These are phyloP conservation scores for Colletotrichum chlorophyti DNA, from an alignment of 2,329 filamentous ascomycete genomes.

Conservation along the genomic window DNA sequence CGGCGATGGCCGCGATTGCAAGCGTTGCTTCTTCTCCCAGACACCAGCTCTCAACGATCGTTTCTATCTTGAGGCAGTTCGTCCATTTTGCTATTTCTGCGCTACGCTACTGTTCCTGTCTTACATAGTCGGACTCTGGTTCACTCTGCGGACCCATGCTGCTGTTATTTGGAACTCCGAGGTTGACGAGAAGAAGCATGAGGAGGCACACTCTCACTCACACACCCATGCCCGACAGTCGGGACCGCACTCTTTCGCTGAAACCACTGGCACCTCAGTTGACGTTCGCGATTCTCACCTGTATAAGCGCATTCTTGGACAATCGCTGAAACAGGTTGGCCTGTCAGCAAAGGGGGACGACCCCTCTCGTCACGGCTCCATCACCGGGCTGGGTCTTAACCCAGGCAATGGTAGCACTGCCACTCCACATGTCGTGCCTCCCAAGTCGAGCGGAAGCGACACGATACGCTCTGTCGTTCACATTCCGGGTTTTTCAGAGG, in stretches of 20 bases:
- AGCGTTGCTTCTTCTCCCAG: slow-evolving; percentile 93
- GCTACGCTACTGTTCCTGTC: slow-evolving; percentile 87
- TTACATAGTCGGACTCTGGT: slow-evolving; percentile 92
- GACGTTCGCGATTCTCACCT: slow-evolving; percentile 88
- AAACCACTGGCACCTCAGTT: slow-evolving; percentile 52
- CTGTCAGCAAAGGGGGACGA: slow-evolving; percentile 62
- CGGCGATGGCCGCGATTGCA: slow-evolving; percentile 73
- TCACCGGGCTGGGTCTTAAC: slow-evolving; percentile 27
- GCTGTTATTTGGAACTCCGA: slow-evolving; percentile 97
- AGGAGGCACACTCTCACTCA: slow-evolving; percentile 50
- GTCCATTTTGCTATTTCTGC: slow-evolving; percentile 91
- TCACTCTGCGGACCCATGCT: slow-evolving; percentile 93
- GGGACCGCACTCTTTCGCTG: slow-evolving; percentile 46
- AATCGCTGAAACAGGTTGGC: slow-evolving; percentile 86
- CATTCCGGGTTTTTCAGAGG: slow-evolving; percentile 76
- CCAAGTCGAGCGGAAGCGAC: slow-evolving; percentile 60
- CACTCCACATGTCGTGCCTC: slow-evolving; percentile 79
- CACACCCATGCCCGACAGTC: slow-evolving; percentile 41
- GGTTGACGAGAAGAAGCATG: slow-evolving; percentile 75
- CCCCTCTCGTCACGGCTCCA: slow-evolving; percentile 47
- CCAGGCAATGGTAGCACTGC: slow-evolving; percentile 51
- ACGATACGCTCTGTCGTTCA: slow-evolving; percentile 51
- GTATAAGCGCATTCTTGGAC: slow-evolving; percentile 91
- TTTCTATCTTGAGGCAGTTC: slow-evolving; percentile 90
- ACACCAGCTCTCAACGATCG: slow-evolving; percentile 81